Base-by-base conservation (phyloP, 441 rosid species). In the Arabidopsis lyrata region DNA sequence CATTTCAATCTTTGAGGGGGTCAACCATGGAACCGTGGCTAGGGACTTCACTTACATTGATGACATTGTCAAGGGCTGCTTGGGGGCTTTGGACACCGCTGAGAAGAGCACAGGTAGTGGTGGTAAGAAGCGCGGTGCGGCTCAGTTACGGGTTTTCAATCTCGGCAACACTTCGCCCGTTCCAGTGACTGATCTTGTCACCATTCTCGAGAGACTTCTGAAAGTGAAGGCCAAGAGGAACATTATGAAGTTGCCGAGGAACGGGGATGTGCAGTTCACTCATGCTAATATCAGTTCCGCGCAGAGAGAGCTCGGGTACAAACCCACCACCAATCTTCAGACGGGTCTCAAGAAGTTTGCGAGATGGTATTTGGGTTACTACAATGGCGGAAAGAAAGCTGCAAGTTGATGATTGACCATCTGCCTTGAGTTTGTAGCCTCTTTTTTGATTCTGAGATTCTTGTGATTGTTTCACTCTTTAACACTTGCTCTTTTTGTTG, bases 121-220 rank as follows among this genome's bases (percentile, higher is more conserved):
- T 48, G 98, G 97, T 56, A 93, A 87, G 87, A 95, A 95, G 88
- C 94, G 83, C 65, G 87, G 90, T 5, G 86, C 91, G 0, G 99
- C 99, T 3, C 97, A 93, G 75, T 77, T 95, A 70, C 81, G 99
- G 81, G 93, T 95, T 59, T 93, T 83, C 80, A 95, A 95, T 79
- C 84, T 95, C 65, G 99, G 97, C 36, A 95, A 95, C 64, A 95
- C 99, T 4, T 92, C 99, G 0, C 99, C 99, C 0, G 95, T 95
- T 14, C 97, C 97, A 0, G 99, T 95, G 34, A 57, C 77, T 1
- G 83, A 91, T 67, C 97, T 93, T 4, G 98, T 95, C 44, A 79
- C 79, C 65, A 90, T 91, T 35, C 81, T 95, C 66, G 99, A 95
- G 81, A 87, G 86, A 83, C 88, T 85, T 62, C 70, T 95, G 79